Evolutionary conservation across 345 rosid genomes (phyloP), one percentile per base, ranked within the genome.

Genomic region (Erysimum cheiranthoides): DNA sequence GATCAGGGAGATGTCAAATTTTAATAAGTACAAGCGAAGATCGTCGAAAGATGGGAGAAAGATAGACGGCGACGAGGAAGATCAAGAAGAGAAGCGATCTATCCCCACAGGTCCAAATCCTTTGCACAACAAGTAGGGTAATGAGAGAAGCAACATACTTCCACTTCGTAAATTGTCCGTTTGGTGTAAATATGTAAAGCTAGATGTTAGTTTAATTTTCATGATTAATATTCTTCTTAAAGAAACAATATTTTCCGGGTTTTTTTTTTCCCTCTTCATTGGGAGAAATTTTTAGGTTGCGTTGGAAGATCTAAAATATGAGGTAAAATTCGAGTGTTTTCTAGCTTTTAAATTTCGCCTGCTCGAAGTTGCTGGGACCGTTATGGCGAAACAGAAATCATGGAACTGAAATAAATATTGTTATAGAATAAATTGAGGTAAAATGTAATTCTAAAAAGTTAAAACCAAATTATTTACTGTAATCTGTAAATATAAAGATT

Each of bases 71-170:
- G 7, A 71, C 12, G 38, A 18, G 6, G 56, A 50, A 28, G 71
- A 51, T n/a, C 18, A 45, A 21, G 75, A 43, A 61, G 80, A 77
- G 77, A 77, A 77, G 30, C 72, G 80, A 71, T 7, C 31, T 6
- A 70, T 77, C 5, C 80, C 80, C 30, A 10, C 73, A 14, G 76
- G 80, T 71, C 77, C 77, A 56, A 77, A 77, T 65, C 77, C 80
- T 35, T 64, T 77, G 72, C 80, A 77, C 46, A 71, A 77, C 67
- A 53, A 46, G 70, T 76, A 76, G 70, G 16, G 10, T 36, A 25
- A 5, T 13, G 28, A 75, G 68, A 74, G 40, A 34, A 30, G 40
- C 49, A 45, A 73, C 64, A 54, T 53, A 56, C 16, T 63, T 58
- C 14, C 10, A 17, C 14, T 43, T 65, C 18, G 36, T 65, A 17